phyloP scores from a whole-genome alignment of 257 asterid species.

The Phtheirospermum japonicum region DNA sequence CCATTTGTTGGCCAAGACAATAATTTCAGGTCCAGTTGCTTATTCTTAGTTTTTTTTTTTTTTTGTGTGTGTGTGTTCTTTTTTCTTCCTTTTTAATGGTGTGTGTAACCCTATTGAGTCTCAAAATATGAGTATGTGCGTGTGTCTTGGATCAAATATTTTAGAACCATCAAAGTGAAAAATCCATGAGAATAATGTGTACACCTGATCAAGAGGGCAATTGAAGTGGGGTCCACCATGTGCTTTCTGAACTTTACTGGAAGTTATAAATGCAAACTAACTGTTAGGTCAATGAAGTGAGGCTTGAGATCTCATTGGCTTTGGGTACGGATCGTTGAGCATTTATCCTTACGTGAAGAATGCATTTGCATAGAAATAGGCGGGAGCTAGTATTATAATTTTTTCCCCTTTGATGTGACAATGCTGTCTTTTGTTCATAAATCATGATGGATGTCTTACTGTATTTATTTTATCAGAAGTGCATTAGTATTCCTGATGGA shows the following conservation, averaged over 20 bases:
- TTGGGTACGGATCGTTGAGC: constrained; percentile 16
- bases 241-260: constrained; percentile 17
- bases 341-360: constrained; percentile 11
- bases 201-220: constrained; percentile 7
- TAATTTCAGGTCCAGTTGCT: constrained; percentile 15
- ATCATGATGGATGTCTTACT: constrained; percentile 9
- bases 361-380: constrained; percentile 8
- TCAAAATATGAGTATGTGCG: neutral
- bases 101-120: neutral
- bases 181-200: neutral
- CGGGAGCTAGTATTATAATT: constrained; percentile 11
- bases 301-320: constrained; percentile 21
- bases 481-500: constrained; percentile 17
- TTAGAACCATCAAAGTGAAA: constrained; percentile 17
- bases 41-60: neutral
- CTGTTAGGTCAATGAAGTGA: constrained; percentile 10
- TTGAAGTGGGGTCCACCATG: constrained; percentile 15
- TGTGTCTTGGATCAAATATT: neutral
- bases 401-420: constrained; percentile 19
- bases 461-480: constrained; percentile 6
- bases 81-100: neutral
- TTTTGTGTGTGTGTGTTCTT: no score
- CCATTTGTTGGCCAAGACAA: neutral
- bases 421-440: constrained; percentile 11
- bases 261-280: constrained; percentile 19